A percentile compares a stretch with the other conserved stretches of the same genome.
Conservation (phyloP, 108 stramenopile genomes). For the Nannochloropsis salina region DNA sequence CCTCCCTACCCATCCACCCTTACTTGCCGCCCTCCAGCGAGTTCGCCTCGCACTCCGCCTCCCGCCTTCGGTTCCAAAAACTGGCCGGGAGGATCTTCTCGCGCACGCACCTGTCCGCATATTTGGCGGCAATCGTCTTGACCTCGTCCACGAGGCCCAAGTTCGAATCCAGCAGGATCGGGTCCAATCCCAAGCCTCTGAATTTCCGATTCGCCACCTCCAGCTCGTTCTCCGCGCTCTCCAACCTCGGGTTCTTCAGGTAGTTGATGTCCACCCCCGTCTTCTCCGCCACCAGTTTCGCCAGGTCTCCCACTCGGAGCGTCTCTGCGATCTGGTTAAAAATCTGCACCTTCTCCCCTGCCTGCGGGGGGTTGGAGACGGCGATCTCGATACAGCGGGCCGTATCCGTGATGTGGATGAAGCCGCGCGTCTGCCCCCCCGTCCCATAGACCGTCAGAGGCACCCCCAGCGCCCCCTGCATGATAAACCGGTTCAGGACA, state of each 20-base stretch:
- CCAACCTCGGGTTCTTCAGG: slow-evolving; percentile 91
- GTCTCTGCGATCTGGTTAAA: slow-evolving; percentile 97
- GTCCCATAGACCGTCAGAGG: slow-evolving; percentile 96
- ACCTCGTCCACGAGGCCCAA: slow-evolving; percentile 77
- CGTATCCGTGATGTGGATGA: slow-evolving; percentile 94
- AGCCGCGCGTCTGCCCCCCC: slow-evolving; percentile 93
- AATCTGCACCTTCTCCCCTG: slow-evolving; percentile 85
- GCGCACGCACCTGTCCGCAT: slow-evolving; percentile 81
- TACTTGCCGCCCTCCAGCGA: background rate
- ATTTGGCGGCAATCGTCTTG: slow-evolving; percentile 72
- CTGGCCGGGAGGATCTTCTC: slow-evolving; percentile 84
- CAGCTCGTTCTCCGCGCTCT: slow-evolving; percentile 95
- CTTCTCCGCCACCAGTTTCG: slow-evolving; percentile 76
- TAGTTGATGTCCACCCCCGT: slow-evolving; percentile 82
- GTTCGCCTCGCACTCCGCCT: background rate
- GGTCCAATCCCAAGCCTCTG: slow-evolving; percentile 82
- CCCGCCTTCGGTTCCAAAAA: slow-evolving; percentile 72
- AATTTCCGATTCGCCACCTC: slow-evolving; percentile 93
- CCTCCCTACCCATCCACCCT: slow-evolving; percentile 18
- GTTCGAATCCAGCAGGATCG: slow-evolving; percentile 72
- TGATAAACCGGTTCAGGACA: slow-evolving; percentile 93
- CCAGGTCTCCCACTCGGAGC: slow-evolving; percentile 88
- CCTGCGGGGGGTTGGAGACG: slow-evolving; percentile 84
- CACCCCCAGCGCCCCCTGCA: slow-evolving; percentile 93
- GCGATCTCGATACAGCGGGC: slow-evolving; percentile 92